Evolutionary conservation across 2,329 filamentous ascomycete species (phyloP).

Genomic region (Arthrobotrys conoides): DNA sequence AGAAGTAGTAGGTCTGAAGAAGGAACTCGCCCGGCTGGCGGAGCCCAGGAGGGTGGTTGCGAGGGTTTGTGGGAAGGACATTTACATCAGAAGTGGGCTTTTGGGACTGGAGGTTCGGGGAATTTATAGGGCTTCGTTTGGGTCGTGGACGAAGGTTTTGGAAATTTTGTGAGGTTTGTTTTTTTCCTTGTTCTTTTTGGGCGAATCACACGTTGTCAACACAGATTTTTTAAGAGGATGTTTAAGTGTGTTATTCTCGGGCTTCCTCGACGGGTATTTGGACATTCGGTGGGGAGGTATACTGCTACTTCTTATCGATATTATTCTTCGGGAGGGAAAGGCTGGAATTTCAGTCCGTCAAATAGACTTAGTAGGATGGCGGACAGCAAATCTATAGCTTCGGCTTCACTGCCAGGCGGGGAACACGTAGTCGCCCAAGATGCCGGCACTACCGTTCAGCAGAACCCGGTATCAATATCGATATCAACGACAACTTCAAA

Average conservation of each 20-base stretch:
- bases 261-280: background rate
- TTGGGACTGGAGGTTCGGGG: background rate
- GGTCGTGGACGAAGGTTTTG: background rate
- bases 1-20: background rate
- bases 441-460: too few relatives aligned
- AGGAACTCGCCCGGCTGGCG: slow-evolving; percentile 15
- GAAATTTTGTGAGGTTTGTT: background rate
- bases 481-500: background rate
- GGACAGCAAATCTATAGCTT: background rate
- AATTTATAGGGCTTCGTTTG: slow-evolving; percentile 9
- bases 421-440: too few relatives aligned
- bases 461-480: too few relatives aligned
- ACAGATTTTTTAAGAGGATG: background rate
- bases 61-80: slow-evolving; percentile 45
- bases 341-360: background rate
- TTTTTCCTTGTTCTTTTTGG: too few relatives aligned
- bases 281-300: background rate
- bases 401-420: background rate
- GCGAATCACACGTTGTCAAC: slow-evolving; percentile 1
- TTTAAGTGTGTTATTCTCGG: background rate
- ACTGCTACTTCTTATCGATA: background rate
- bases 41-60: slow-evolving; percentile 64
- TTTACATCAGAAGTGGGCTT: slow-evolving; percentile 44
- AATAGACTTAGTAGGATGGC: background rate
- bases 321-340: background rate